These are phyloP conservation scores for Friedmanniomyces simplex DNA, from an alignment of 495 filamentous ascomycete species.

Conservation along the genomic window DNA sequence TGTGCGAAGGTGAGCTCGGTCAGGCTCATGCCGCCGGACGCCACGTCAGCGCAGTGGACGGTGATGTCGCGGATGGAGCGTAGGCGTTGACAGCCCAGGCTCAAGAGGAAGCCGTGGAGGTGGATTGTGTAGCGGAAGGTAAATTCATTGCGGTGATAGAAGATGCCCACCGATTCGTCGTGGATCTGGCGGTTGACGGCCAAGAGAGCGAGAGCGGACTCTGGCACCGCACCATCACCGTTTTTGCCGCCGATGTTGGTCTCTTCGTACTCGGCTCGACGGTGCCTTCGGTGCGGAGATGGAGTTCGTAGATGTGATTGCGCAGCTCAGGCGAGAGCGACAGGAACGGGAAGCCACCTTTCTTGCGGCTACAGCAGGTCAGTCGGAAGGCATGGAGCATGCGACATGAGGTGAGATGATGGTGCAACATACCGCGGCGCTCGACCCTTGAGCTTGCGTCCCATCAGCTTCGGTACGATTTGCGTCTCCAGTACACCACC, in stretches of 20 bases:
- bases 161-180: constrained; percentile 13
- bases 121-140: constrained; percentile 10
- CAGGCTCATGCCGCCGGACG: constrained; percentile 7
- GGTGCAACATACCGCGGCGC: neutral
- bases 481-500: constrained; percentile 15
- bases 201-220: constrained; percentile 7
- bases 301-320: too few species aligned
- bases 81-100: neutral
- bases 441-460: neutral
- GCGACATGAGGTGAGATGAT: too few species aligned
- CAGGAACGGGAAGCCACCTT: constrained; percentile 10
- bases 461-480: constrained; percentile 5
- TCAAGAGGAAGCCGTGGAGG: constrained; percentile 8
- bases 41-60: constrained; percentile 6
- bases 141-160: constrained; percentile 11
- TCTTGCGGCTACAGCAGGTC: neutral
- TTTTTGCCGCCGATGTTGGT: constrained; percentile 3
- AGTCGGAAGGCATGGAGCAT: too few species aligned
- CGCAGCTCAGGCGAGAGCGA: constrained; percentile 18
- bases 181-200: constrained; percentile 13
- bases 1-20: constrained; percentile 3
- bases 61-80: constrained; percentile 11
- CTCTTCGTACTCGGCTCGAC: neutral
- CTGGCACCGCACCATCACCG: neutral
- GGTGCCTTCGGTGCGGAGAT: constrained; percentile 4